Evolutionary conservation across 1,284 basidiomycete genomes (phyloP).

Genomic region (Ceraceosorus bombacis): DNA sequence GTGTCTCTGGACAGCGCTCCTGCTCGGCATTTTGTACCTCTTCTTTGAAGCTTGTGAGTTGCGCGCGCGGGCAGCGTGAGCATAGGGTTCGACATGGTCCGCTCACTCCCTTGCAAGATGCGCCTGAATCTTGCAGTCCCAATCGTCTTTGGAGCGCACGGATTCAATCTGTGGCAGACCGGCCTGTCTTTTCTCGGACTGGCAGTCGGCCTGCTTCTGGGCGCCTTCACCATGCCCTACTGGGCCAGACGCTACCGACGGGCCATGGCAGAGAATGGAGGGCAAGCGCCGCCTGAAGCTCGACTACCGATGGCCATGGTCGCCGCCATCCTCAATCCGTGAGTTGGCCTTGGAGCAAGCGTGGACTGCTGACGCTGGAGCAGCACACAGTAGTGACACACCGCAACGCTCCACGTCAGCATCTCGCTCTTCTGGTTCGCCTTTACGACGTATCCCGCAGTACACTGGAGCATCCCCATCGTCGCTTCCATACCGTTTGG

Average conservation of each 20-base stretch:
- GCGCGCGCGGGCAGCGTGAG: slow-evolving; percentile 7
- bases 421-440: slow-evolving; percentile 17
- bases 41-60: slow-evolving; percentile 62
- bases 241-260: slow-evolving; percentile 55
- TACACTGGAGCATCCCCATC: slow-evolving; percentile 18
- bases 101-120: too few relatives aligned
- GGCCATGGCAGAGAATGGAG: slow-evolving; percentile 47
- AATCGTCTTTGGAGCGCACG: slow-evolving; percentile 19
- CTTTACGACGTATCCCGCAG: slow-evolving; percentile 13
- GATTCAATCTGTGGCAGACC: slow-evolving; percentile 54
- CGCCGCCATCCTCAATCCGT: slow-evolving; percentile 53
- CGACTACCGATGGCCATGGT: slow-evolving; percentile 55
- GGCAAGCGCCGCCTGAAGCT: slow-evolving; percentile 62
- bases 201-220: slow-evolving; percentile 61
- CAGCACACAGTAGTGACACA: too few relatives aligned
- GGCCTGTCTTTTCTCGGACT: slow-evolving; percentile 67
- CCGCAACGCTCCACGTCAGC: too few relatives aligned
- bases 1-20: slow-evolving; percentile 52
- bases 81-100: slow-evolving; percentile 1
- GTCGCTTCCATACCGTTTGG: slow-evolving; percentile 50
- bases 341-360: too few relatives aligned
- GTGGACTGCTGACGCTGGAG: too few relatives aligned
- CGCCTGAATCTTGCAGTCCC: slow-evolving; percentile 4
- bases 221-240: slow-evolving; percentile 57
- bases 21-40: slow-evolving; percentile 69